Evolutionary conservation across 495 filamentous ascomycete genomes (phyloP), one percentile per base, ranked within the genome.

Genomic region (Aspergillus sparsus): DNA sequence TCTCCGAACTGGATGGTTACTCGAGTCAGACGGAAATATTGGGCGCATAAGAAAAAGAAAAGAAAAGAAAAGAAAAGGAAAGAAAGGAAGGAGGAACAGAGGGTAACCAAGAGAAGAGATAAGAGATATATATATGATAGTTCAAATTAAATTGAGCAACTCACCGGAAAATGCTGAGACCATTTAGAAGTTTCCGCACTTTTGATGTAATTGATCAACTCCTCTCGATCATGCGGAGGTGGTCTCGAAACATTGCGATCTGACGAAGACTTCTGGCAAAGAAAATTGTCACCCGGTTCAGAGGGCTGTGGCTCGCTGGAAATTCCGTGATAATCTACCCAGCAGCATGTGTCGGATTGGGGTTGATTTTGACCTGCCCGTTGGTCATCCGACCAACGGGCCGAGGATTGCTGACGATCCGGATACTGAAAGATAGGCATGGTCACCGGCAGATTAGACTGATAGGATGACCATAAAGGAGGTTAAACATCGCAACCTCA

Each of bases 161-260:
- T 69, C 80, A 92, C 89, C 77, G 83, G 78, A 64, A 77, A 77
- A 69, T 82, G 82, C 37, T 85, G 83, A 31, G 83, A 76, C 91
- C 92, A 95, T 15, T 86, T 86, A 50, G 89, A 88, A 57, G 83
- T 89, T 71, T 93, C 86, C 39, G 85, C 84, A 73, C 81, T 83
- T 77, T 97, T 98, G 62, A 97, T 82, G 61, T 88, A 81, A 72
- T 91, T 85, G 60, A 97, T 97, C 61, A 96, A 80, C 72, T 92
- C 87, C 51, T 84, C 86, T 61, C 93, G 83, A 66, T 90, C 83
- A 58, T 69, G 68, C 11, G 70, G 66, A 62, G 70, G 69, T 15
- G 71, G 33, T 21, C 55, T 70, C 8, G 71, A 37, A 9, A 53
- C 37, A 21, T 57, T 60, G 36, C 42, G 15, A 31, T 66, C 60